Conservation (phyloP, 495 filamentous ascomycete species). For the Tuber magnatum region DNA sequence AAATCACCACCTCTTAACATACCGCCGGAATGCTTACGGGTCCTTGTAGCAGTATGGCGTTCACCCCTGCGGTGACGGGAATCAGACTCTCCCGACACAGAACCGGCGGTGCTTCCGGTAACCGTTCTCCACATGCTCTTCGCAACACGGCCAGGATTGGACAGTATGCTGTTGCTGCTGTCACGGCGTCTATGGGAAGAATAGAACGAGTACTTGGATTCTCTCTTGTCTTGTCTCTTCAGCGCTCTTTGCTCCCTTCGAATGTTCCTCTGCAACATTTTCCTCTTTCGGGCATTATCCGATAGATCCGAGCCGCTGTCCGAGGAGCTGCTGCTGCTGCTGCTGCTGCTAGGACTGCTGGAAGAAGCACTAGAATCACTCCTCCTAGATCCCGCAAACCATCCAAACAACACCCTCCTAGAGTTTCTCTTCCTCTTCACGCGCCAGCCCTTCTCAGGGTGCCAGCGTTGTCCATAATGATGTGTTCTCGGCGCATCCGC, state of each 20-base stretch:
- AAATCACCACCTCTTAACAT: slow-evolving; percentile 22
- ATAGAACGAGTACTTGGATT: slow-evolving; percentile 1
- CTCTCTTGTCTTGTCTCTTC: slow-evolving; percentile 15
- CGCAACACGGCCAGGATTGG: background rate
- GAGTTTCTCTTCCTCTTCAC: slow-evolving; percentile 18
- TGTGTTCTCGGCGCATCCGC: slow-evolving; percentile 60
- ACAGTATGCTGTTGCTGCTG: slow-evolving; percentile 2
- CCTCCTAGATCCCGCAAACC: slow-evolving; percentile 15
- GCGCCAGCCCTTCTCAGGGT: slow-evolving; percentile 19
- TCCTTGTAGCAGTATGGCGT: slow-evolving; percentile 4
- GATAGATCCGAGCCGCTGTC: slow-evolving; percentile 23
- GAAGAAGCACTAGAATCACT: background rate
- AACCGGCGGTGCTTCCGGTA: background rate
- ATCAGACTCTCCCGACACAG: slow-evolving; percentile 14
- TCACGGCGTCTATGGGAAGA: background rate
- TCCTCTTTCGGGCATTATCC: slow-evolving; percentile 14
- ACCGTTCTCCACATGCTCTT: slow-evolving; percentile 10
- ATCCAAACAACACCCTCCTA: slow-evolving; percentile 19
- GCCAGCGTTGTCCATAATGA: slow-evolving; percentile 46
- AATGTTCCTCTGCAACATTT: slow-evolving; percentile 16
- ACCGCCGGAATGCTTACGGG: slow-evolving; percentile 7
- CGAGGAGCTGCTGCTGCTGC: slow-evolving; percentile 20
- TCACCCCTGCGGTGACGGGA: background rate
- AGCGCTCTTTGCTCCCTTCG: slow-evolving; percentile 22
- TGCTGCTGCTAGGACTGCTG: slow-evolving; percentile 14